A percentile compares a stretch with the other conserved stretches of the same genome.
These are phyloP conservation scores for Trypanosomatidae sp. DNA, from an alignment of 208 protist species.

Conservation along the genomic window DNA sequence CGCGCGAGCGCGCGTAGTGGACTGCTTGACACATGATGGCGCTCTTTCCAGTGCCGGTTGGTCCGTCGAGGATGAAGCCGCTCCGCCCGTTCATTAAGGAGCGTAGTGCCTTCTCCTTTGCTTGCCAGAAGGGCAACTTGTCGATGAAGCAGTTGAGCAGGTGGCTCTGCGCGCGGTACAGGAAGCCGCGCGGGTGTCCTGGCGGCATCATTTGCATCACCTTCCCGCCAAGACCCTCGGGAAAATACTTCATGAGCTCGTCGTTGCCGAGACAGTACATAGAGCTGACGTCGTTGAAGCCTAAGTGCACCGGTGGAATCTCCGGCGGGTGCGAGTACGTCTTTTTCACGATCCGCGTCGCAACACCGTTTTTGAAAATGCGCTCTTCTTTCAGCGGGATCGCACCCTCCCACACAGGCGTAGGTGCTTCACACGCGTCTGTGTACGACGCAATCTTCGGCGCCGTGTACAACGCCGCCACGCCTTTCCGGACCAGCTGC, in stretches of 20 bases:
- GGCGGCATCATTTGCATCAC: slow-evolving; percentile 92
- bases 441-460: slow-evolving; percentile 74
- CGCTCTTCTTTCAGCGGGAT: slow-evolving; percentile 78
- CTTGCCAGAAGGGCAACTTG: slow-evolving; percentile 82
- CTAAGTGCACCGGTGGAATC: slow-evolving; percentile 48
- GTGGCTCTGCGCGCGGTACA: slow-evolving; percentile 90
- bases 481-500: slow-evolving; percentile 44
- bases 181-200: slow-evolving; percentile 86
- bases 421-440: slow-evolving; percentile 85
- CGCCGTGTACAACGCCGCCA: slow-evolving; percentile 56
- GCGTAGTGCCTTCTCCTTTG: slow-evolving; percentile 55
- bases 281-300: slow-evolving; percentile 86
- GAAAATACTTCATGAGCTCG: slow-evolving; percentile 81
- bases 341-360: slow-evolving; percentile 55
- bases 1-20: slow-evolving; percentile 80
- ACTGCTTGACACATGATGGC: slow-evolving; percentile 87
- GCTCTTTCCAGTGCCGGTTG: slow-evolving; percentile 87
- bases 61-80: slow-evolving; percentile 89
- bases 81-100: slow-evolving; percentile 63
- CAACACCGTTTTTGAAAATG: slow-evolving; percentile 49
- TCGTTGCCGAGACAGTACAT: slow-evolving; percentile 93
- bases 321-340: slow-evolving; percentile 83
- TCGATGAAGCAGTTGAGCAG: slow-evolving; percentile 89
- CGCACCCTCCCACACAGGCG: slow-evolving; percentile 83
- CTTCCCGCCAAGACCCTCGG: slow-evolving; percentile 87